Base-by-base conservation (phyloP, 768 basidiomycete species). In the Lentinula raphanica region DNA sequence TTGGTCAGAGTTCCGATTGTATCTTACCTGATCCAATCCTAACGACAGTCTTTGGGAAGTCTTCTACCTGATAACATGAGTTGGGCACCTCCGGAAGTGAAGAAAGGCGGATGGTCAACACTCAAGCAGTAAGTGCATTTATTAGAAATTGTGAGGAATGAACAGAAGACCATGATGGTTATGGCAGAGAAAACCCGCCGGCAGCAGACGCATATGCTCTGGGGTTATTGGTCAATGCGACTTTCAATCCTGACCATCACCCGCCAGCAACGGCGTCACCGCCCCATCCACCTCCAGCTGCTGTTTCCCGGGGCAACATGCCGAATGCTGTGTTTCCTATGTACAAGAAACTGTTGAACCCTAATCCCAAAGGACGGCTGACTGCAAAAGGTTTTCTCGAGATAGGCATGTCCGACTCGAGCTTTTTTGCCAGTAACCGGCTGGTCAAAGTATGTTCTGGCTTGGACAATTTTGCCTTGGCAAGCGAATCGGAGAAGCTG, bases 271-370 rank as follows among this genome's bases (percentile, higher is more conserved):
- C 85, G 2, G 75, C 76, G 27, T 81, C 83, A 45, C 87, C 84
- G 1, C 94, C 87, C 6, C 91, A 88, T 69, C 84, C 81, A n/a
- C 86, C 88, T 0, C 92, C 90, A 11, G 74, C 82, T n/a, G 76
- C 85, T n/a, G 82, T 87, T 0, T 83, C 87, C 1, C 82, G 89
- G 4, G 94, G 92, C 1, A 66, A 80, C 5, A 89, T 98, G 36
- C 96, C 97, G 0, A 65, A 70, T 2, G 64, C 82, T 0, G 68
- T 98, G 2, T 97, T 96, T 69, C 80, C 87, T 0, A 77, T 81
- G 1, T 95, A 88, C 79, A 95, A 94, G 71, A 87, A 85, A 51
- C 84, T 99, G 36, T 78, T 98, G 15, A 94, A 94, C 65, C 96
- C 96, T 1, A 94, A 86, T 68, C 85, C 91, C 0, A 91, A 87